phyloP scores from a whole-genome alignment of 2,329 filamentous ascomycete genomes.

The Chaetomiaceae sp. region DNA sequence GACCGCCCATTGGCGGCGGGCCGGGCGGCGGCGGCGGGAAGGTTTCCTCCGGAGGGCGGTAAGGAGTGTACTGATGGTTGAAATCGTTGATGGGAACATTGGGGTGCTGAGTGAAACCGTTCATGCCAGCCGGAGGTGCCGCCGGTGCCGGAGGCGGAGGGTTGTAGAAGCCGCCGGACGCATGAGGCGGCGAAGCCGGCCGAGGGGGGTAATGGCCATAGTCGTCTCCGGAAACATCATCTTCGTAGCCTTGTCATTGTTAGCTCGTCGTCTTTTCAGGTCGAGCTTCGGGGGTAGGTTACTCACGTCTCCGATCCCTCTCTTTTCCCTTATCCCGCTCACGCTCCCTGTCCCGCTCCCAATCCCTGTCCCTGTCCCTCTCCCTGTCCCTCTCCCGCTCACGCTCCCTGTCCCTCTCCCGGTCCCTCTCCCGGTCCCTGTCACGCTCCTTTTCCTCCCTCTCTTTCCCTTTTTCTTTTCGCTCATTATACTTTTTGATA shows the following conservation, averaged over 20 bases:
- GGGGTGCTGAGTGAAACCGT: slow-evolving; percentile 34
- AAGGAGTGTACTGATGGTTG: slow-evolving; percentile 29
- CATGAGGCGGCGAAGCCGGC: slow-evolving; percentile 42
- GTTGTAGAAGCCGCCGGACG: slow-evolving; percentile 45
- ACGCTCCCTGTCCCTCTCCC: slow-evolving; percentile 27
- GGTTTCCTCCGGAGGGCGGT: slow-evolving; percentile 11
- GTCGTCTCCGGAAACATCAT: slow-evolving; percentile 30
- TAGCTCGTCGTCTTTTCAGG: slow-evolving; percentile 12
- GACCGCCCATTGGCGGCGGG: slow-evolving; percentile 33
- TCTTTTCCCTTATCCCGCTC: slow-evolving; percentile 27
- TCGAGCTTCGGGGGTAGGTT: not conserved
- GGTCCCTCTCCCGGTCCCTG: slow-evolving; percentile 21
- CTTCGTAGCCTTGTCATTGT: slow-evolving; percentile 30
- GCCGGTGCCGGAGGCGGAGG: slow-evolving; percentile 12
- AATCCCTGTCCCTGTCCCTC: slow-evolving; percentile 21
- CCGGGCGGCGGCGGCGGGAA: slow-evolving; percentile 25
- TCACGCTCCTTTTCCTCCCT: slow-evolving; percentile 31
- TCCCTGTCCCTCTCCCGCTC: slow-evolving; percentile 32
- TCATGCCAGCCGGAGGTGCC: slow-evolving; percentile 10
- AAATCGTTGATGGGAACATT: slow-evolving; percentile 30
- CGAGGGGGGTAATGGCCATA: slow-evolving; percentile 33
- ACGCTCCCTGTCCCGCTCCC: slow-evolving; percentile 27
- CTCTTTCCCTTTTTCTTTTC: slow-evolving; percentile 32
- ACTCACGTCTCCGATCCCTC: slow-evolving; percentile 32
- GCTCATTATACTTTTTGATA: slow-evolving; percentile 52